These are phyloP conservation scores for Linanthus parryae DNA, from an alignment of 148 eudicot species.

Conservation along the genomic window DNA sequence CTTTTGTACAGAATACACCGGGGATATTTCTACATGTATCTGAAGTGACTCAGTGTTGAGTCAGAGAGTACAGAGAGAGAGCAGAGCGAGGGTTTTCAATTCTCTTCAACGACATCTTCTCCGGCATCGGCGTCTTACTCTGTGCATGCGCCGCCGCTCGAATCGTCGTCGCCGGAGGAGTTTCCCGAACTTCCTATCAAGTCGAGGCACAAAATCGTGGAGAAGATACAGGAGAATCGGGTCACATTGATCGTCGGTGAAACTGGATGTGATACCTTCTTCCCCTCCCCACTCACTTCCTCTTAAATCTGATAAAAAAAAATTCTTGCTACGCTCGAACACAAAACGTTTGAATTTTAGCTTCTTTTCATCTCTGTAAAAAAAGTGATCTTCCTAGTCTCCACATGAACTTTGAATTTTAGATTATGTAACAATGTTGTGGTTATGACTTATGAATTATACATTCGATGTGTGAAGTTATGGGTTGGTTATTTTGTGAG, in stretches of 20 bases:
- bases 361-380: not conserved
- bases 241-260: constrained; percentile 88
- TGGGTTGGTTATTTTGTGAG: too few relatives aligned
- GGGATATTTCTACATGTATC: too few relatives aligned
- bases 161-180: constrained; percentile 16
- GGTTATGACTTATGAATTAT: too few relatives aligned
- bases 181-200: constrained; percentile 50
- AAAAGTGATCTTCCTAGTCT: too few relatives aligned
- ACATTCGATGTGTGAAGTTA: too few relatives aligned
- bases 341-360: not conserved
- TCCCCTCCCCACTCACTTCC: not conserved
- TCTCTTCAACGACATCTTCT: constrained; percentile 31
- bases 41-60: too few relatives aligned
- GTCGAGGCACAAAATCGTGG: constrained; percentile 56
- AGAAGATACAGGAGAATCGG: constrained; percentile 72
- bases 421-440: too few relatives aligned
- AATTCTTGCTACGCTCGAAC: not conserved
- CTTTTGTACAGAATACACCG: too few relatives aligned
- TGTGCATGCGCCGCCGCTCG: constrained; percentile 23
- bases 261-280: constrained; percentile 69
- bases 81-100: not conserved
- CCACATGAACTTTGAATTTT: too few relatives aligned
- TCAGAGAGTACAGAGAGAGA: not conserved
- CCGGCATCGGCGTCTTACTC: constrained; percentile 30
- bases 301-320: not conserved